Conservation (phyloP, 345 rosid species). For the Anacardium occidentale region DNA sequence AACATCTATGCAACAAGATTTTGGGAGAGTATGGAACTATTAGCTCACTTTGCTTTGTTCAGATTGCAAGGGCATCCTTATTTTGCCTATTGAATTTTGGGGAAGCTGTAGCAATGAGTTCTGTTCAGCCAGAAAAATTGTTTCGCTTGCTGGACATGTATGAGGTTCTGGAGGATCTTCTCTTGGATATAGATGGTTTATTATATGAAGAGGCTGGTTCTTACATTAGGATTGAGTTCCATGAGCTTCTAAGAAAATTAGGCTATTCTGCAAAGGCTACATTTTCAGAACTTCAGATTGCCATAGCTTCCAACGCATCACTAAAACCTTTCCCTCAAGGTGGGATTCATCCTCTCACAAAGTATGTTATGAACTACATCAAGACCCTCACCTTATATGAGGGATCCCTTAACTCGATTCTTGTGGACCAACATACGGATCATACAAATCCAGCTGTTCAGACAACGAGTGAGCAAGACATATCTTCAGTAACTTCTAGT, state of each 20-base stretch:
- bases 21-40: slow-evolving; percentile 47
- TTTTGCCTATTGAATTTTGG: slow-evolving; percentile 68
- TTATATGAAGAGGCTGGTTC: slow-evolving; percentile 50
- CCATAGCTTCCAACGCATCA: slow-evolving; percentile 46
- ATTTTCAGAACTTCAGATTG: slow-evolving; percentile 45
- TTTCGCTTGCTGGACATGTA: slow-evolving; percentile 69
- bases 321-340: slow-evolving; percentile 47
- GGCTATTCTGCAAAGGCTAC: slow-evolving; percentile 44
- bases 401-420: slow-evolving; percentile 51
- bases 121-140: slow-evolving; percentile 59
- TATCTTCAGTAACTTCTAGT: slow-evolving; percentile 39
- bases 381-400: slow-evolving; percentile 51
- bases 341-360: slow-evolving; percentile 60
- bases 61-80: slow-evolving; percentile 47
- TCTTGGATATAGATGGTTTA: slow-evolving; percentile 46
- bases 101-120: slow-evolving; percentile 60
- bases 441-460: slow-evolving; percentile 29
- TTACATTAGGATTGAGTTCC: slow-evolving; percentile 52
- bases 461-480: slow-evolving; percentile 30
- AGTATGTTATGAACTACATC: slow-evolving; percentile 81
- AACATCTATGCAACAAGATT: slow-evolving; percentile 55
- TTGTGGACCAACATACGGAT: slow-evolving; percentile 38
- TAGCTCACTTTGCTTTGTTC: slow-evolving; percentile 44
- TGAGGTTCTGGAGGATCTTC: slow-evolving; percentile 51
- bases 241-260: slow-evolving; percentile 40